Conservation (phyloP, 2,329 filamentous ascomycete genomes). For the Calonectria hawksworthii region DNA sequence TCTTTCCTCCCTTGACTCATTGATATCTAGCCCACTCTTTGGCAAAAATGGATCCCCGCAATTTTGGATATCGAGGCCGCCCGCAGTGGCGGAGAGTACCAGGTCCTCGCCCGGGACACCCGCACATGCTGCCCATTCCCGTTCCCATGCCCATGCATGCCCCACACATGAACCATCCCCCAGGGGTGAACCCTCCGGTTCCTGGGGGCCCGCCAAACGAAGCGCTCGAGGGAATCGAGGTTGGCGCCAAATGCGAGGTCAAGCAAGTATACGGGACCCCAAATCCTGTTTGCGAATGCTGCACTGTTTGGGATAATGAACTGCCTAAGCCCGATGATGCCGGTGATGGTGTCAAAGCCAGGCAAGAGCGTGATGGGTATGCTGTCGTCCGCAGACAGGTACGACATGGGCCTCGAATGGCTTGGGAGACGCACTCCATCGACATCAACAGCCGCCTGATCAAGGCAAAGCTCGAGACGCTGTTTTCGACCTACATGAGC, state of each 20-base stretch:
- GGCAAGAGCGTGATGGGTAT: background rate
- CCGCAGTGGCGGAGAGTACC: background rate
- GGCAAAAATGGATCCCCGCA: background rate
- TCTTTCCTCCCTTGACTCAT: background rate
- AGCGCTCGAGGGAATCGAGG: background rate
- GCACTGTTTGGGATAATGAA: background rate
- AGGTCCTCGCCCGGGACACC: background rate
- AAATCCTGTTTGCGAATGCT: background rate
- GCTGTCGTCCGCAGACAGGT: background rate
- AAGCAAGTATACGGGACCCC: background rate
- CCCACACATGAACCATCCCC: background rate
- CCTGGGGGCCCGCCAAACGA: background rate
- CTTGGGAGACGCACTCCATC: background rate
- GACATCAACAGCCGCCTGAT: slow-evolving; percentile 7
- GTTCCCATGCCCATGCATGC: background rate
- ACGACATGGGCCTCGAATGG: background rate
- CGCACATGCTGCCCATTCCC: background rate
- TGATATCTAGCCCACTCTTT: background rate
- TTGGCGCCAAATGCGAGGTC: background rate
- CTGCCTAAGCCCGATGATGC: background rate
- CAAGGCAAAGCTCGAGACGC: background rate
- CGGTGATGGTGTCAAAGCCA: background rate
- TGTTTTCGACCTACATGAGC: background rate
- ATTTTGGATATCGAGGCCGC: background rate
- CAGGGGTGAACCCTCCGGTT: background rate